A percentile compares a stretch with the other conserved stretches of the same genome.
Evolutionary conservation across 768 basidiomycete genomes (phyloP).

Genomic region (Nidularia pulvinata): DNA sequence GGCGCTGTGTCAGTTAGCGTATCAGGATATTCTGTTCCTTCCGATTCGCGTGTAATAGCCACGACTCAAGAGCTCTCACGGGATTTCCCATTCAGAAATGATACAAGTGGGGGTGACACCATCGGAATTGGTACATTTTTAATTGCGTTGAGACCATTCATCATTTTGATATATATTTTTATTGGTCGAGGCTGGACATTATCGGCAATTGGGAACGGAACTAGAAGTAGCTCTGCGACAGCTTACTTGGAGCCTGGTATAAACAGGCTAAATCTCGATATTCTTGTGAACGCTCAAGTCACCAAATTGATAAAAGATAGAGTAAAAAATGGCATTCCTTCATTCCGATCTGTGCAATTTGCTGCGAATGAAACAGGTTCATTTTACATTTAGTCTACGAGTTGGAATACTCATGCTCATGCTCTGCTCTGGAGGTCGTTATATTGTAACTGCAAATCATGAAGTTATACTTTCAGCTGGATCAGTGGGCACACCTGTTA

Average conservation of each 20-base stretch:
- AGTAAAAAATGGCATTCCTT: not conserved
- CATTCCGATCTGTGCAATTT: no score
- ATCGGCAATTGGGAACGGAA: constrained; percentile 5
- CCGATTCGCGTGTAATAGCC: constrained; percentile 5
- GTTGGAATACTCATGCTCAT: no score
- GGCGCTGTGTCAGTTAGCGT: not conserved
- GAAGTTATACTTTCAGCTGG: constrained; percentile 46
- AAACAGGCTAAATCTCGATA: constrained; percentile 6
- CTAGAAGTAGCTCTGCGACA: constrained; percentile 12
- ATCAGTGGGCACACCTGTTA: constrained; percentile 24
- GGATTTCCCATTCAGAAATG: constrained; percentile 1
- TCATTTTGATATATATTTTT: not conserved
- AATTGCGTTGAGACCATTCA: not conserved
- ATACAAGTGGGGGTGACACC: not conserved
- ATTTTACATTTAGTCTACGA: no score
- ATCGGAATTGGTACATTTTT: constrained; percentile 1
- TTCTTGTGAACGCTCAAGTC: constrained; percentile 12
- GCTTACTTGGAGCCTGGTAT: constrained; percentile 9
- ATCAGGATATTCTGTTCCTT: not conserved
- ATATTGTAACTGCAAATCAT: constrained; percentile 29
- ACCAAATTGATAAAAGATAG: constrained; percentile 7
- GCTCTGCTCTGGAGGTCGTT: no score
- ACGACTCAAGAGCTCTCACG: not conserved
- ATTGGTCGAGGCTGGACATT: constrained; percentile 5
- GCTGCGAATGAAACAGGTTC: no score